Percentiles rank a stretch among this genome's conserved stretches.
Conservation (phyloP, 805 yeast species). For the Nakazawaea pomicola region DNA sequence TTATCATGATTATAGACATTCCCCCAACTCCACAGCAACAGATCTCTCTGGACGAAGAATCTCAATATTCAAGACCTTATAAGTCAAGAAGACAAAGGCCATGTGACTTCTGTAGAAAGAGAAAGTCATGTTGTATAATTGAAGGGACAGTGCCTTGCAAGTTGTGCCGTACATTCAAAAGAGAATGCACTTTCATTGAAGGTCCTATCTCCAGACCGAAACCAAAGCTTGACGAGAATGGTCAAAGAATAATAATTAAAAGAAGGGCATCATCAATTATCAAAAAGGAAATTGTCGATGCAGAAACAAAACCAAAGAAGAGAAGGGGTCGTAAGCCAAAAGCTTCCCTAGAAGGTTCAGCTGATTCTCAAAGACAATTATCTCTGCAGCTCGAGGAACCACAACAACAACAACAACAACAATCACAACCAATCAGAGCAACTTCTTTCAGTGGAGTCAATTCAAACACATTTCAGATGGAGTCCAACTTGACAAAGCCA, state of each 20-base stretch:
- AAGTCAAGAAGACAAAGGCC: conserved; percentile 30
- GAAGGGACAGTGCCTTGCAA: conserved; percentile 27
- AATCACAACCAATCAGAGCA: neutral
- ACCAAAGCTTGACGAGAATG: conserved; percentile 13
- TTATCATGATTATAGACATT: too few relatives aligned
- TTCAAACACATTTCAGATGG: too few relatives aligned
- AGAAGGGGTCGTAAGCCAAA: conserved; percentile 10
- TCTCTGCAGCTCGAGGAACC: too few relatives aligned
- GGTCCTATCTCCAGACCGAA: conserved; percentile 23
- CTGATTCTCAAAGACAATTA: too few relatives aligned
- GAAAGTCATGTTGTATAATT: conserved; percentile 32
- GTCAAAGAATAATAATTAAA: conserved; percentile 9
- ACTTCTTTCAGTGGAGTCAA: neutral
- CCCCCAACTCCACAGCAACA: too few relatives aligned
- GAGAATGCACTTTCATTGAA: conserved; percentile 27
- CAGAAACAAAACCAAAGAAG: conserved; percentile 5
- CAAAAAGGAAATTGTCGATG: neutral
- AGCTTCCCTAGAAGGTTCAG: neutral
- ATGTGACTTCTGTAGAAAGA: conserved; percentile 30
- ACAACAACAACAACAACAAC: too few relatives aligned
- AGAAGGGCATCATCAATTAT: conserved; percentile 5
- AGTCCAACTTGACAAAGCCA: too few relatives aligned
- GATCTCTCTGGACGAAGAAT: neutral
- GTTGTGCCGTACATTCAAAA: conserved; percentile 26
- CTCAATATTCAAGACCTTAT: conserved; percentile 22